These are phyloP conservation scores for Phialemonium atrogriseum DNA, from an alignment of 2,329 filamentous ascomycete genomes.

Conservation along the genomic window DNA sequence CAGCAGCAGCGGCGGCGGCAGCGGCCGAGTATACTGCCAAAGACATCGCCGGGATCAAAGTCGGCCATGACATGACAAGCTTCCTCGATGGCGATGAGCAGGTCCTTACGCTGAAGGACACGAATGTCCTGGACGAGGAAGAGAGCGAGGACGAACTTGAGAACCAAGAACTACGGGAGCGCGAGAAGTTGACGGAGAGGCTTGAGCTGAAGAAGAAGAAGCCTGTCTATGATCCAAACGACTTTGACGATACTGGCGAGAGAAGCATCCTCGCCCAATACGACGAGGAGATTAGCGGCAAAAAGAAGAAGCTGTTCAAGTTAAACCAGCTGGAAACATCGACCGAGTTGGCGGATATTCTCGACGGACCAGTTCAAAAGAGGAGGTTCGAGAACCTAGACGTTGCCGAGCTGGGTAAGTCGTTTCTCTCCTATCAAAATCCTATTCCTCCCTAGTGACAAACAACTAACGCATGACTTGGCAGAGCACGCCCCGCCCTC, in stretches of 20 bases:
- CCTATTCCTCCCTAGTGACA: neutral
- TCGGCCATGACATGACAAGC: conserved; percentile 75
- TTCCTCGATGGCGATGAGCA: conserved; percentile 82
- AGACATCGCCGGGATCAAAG: conserved; percentile 83
- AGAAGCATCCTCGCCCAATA: conserved; percentile 77
- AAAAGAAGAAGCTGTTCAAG: conserved; percentile 82
- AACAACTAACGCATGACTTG: conserved; percentile 12
- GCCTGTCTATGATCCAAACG: conserved; percentile 79
- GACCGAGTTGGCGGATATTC: conserved; percentile 51
- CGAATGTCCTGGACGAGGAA: conserved; percentile 73
- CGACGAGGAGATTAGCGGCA: conserved; percentile 88
- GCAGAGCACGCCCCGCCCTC: conserved; percentile 54
- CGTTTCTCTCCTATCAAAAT: neutral
- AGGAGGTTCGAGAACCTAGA: conserved; percentile 65
- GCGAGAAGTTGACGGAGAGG: conserved; percentile 65
- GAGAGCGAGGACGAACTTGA: conserved; percentile 88
- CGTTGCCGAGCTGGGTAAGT: conserved; percentile 59
- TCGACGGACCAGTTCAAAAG: conserved; percentile 43
- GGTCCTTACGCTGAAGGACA: conserved; percentile 89
- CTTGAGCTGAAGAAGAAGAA: conserved; percentile 86
- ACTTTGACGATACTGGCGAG: conserved; percentile 56
- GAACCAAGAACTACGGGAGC: conserved; percentile 62
- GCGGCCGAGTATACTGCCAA: conserved; percentile 68
- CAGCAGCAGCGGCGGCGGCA: conserved; percentile 57
- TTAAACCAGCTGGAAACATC: conserved; percentile 69